Evolutionary conservation across 352 stramenopile genomes (phyloP), one percentile per base, ranked within the genome.

Genomic region (Aphanomyces invadans): DNA sequence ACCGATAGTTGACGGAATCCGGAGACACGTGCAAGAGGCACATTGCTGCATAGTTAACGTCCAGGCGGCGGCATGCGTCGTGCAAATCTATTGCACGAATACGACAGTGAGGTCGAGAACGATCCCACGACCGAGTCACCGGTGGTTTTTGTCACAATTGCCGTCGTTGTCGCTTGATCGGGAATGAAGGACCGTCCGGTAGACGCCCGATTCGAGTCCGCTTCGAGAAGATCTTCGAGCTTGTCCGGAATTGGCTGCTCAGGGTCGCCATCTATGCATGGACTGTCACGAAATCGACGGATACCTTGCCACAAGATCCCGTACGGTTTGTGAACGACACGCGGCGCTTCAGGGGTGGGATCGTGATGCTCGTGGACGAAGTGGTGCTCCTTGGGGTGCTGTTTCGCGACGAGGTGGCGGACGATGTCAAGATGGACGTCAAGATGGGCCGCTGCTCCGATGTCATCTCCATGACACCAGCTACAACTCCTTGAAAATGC

Each of bases 241-340:
- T 57, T 57, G 17, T 57, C 49, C 1, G 49, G 49, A n/a, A 57
- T 57, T 11, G 49, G 49, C 29, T 36, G 49, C 21, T 57, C 49
- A 26, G 49, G 49, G 17, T 57, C 25, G 49, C 49, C 49, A 32
- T 36, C 49, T 57, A 57, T 33, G 29, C 29, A 29, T 3, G 26
- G n/a, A 19, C 12, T 29, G 49, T 39, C 17, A 33, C 9, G 29
- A 53, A 17, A 23, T 25, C 15, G 11, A 21, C 32, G 21, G 10
- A 33, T 52, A n/a, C n/a, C n/a, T n/a, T n/a, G n/a, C 38, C n/a
- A 12, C 39, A n/a, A 23, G 23, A 25, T n/a, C 9, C 3, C 33
- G 31, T 26, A 46, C 60, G 52, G 25, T 49, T 67, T 11, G 60
- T 55, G 21, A 67, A 67, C 9, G 60, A 67, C 9, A 67, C 60